Evolutionary conservation across 257 asterid genomes (phyloP), one percentile per base, ranked within the genome.

Genomic region (Pogostemon cablin): DNA sequence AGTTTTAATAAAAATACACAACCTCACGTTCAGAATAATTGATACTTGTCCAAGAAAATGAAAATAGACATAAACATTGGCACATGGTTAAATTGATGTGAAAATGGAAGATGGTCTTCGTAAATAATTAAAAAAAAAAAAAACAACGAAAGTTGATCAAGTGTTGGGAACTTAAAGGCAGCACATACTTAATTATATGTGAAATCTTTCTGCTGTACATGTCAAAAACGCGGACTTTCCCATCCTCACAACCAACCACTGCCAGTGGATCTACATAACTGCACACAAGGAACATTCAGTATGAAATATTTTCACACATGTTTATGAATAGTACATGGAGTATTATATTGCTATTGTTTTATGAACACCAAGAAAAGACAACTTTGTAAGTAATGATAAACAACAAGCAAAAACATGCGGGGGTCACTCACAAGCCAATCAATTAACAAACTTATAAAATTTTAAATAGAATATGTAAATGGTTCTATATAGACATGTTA

Each of bases 221-320:
- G 84, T 93, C 99, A 83, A 86, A 93, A 58, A 93, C 85, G 40
- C 91, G 95, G 77, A 80, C 93, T 82, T 83, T 93, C 54, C 99
- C 99, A 75, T 93, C 97, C 77, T 89, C 95, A 67, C 96, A 83
- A 71, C 99, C 99, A 74, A 93, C 85, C 69, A 87, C 95, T 38
- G 99, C 97, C 70, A 78, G 92, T 46, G 99, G 99, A 77, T 93
- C 99, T 72, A 83, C 87, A 64, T 89, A 93, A 77, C 98, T 92
- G 86, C 82, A 83, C 58, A 78, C 53, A 72, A 54, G 17, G 50
- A 76, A 78, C 71, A 58, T 52, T 63, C 67, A 20, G 62, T 42
- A 63, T 60, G 66, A 38, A 7, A 54, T 9, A 47, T 40, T 32
- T 32, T 52, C 12, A 42, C 11, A 47, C 55, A 60, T 15, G 47